phyloP scores from a whole-genome alignment of 75 land plant species.

The Sequoia sempervirens region DNA sequence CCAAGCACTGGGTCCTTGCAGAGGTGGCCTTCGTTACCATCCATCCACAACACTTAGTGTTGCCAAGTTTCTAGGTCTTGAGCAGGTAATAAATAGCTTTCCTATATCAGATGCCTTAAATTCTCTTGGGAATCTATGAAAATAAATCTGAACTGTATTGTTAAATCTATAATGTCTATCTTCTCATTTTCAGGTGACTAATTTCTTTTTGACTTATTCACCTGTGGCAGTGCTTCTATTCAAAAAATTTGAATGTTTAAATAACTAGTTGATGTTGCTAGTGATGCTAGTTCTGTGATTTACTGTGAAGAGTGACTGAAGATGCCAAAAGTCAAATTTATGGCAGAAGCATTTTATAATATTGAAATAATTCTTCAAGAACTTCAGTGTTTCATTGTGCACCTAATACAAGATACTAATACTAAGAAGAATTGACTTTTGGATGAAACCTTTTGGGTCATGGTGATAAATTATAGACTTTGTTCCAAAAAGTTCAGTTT shows the following conservation, averaged over 20 bases:
- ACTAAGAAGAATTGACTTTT: not conserved
- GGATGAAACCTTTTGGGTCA: not conserved
- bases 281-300: not conserved
- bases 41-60: conserved; percentile 83
- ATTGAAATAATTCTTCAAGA: not conserved
- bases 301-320: not conserved
- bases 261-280: not conserved
- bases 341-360: not conserved
- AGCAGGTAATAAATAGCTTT: conserved; percentile 62
- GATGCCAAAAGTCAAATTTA: not conserved
- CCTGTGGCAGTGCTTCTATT: not conserved
- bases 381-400: not conserved
- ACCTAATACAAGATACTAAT: not conserved
- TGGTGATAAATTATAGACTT: not conserved
- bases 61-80: conserved; percentile 89
- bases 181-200: not conserved
- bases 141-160: not conserved
- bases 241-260: not conserved
- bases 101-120: not conserved
- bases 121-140: not conserved
- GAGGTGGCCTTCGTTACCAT: conserved; percentile 96
- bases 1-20: conserved; percentile 91
- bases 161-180: not conserved
- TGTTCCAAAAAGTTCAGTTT: not conserved
- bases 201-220: not conserved